Evolutionary conservation across 139 green algal genomes (phyloP), one percentile per base, ranked within the genome.

Genomic region (Micractinium conductrix): DNA sequence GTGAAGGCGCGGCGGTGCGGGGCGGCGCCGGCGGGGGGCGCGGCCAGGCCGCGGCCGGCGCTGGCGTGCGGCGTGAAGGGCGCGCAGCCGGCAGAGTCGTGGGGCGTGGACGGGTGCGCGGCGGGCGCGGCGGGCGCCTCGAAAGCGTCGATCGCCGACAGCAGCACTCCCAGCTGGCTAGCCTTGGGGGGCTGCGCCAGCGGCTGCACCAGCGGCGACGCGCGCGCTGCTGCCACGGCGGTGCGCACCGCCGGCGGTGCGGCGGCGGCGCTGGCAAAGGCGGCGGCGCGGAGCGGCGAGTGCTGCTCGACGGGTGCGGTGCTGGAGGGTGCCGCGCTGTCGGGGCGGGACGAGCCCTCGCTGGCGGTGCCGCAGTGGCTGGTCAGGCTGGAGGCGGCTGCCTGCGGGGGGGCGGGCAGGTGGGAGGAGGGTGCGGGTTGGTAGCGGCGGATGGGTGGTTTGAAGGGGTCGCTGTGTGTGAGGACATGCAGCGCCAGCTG

Each of bases 91-190:
- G 33, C 33, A 33, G 65, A 37, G 17, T 44, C 65, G 1, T 55
- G 26, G 22, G 40, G 24, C 9, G 40, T 53, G 69, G 26, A 7
- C 1, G 69, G 26, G 38, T 33, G 69, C 40, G 22, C 40, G 40
- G 40, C 24, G n/a, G 6, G 0, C 14, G 35, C 37, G 21, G 38
- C 19, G 37, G 37, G 69, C 24, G 38, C 69, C 72, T 80, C 74
- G 35, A 26, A 81, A 4, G 55, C 53, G 10, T 81, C 75, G 10
- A 81, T 71, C 38, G 75, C 75, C 5, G 37, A 72, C 75, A 81
- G 55, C 75, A 81, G 53, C 75, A 81, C 14, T 33, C 58, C 44
- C 17, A 81, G 53, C 75, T 81, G 53, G 75, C 75, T 81, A 37
- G 7, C 12, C 35, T 60, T 38, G n/a, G 33, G 22, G 48, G 33